A percentile compares a stretch with the other conserved stretches of the same genome.
Evolutionary conservation across 1,139 yeast species (phyloP).

Genomic region (Scheffersomyces segobiensis): DNA sequence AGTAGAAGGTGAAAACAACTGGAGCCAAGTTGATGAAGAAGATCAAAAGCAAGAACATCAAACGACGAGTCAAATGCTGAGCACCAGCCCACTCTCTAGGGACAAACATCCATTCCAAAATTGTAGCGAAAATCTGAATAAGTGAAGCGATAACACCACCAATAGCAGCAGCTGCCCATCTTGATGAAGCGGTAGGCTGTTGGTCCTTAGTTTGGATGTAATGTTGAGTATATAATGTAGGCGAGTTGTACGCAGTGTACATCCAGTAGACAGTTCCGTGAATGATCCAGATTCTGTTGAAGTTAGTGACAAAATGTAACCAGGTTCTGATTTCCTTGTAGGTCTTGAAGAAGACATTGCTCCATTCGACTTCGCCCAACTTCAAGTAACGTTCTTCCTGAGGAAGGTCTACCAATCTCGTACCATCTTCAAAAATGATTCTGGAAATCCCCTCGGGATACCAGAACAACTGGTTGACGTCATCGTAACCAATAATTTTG

Average conservation of each 20-base stretch:
- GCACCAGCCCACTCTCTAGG: conserved; percentile 99
- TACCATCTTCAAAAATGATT: conserved; percentile 86
- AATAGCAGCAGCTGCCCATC: conserved; percentile 90
- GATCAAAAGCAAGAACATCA: conserved; percentile 69
- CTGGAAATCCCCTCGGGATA: conserved; percentile 98
- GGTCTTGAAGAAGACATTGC: conserved; percentile 90
- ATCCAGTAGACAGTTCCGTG: conserved; percentile 92
- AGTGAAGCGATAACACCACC: conserved; percentile 87
- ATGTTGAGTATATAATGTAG: conserved; percentile 83
- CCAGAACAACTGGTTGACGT: conserved; percentile 98
- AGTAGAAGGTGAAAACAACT: conserved; percentile 80
- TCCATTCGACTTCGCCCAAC: conserved; percentile 93
- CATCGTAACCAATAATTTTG: conserved; percentile 94
- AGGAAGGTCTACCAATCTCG: conserved; percentile 88
- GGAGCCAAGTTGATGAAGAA: conserved; percentile 80
- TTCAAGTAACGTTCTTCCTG: conserved; percentile 84
- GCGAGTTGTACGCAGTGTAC: conserved; percentile 91
- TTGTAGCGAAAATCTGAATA: conserved; percentile 83
- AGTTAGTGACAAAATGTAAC: conserved; percentile 94
- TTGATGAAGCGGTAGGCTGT: conserved; percentile 81
- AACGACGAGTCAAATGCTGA: conserved; percentile 89
- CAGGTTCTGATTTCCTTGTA: conserved; percentile 96
- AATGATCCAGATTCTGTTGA: conserved; percentile 96
- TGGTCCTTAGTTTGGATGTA: conserved; percentile 82
- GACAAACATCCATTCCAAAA: conserved; percentile 93